These are phyloP conservation scores for Fraxinus quadrangulata DNA, from an alignment of 257 asterid species.

Conservation along the genomic window DNA sequence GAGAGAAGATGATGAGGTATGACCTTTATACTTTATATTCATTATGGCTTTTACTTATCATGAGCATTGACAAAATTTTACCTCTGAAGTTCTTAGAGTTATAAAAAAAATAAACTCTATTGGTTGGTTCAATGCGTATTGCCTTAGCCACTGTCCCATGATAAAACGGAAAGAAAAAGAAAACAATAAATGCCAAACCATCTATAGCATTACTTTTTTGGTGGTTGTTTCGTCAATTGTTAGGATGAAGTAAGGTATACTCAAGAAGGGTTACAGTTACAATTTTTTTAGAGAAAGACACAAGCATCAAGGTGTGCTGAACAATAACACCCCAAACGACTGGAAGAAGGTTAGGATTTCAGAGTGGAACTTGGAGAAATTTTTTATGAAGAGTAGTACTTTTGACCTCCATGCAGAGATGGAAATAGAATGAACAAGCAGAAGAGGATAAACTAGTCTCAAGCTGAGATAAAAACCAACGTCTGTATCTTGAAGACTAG, in stretches of 20 bases:
- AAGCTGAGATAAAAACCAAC: background rate
- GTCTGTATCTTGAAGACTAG: background rate
- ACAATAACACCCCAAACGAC: background rate
- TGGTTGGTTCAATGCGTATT: background rate
- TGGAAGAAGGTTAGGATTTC: background rate
- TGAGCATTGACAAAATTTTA: background rate
- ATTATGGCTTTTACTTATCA: conserved; percentile 1
- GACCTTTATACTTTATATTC: background rate
- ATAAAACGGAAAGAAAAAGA: background rate
- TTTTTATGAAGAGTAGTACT: background rate
- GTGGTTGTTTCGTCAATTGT: background rate
- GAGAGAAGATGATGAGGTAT: conserved; percentile 87
- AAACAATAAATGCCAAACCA: background rate
- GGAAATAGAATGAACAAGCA: conserved; percentile 6
- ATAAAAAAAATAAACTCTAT: background rate
- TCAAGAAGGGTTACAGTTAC: background rate
- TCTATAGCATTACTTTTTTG: background rate
- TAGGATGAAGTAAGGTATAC: background rate
- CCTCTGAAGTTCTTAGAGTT: background rate
- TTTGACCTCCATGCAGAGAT: background rate
- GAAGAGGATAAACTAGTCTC: background rate
- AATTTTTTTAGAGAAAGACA: too few species aligned
- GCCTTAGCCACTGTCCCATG: background rate
- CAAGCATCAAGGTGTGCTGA: background rate
- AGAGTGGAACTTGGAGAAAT: background rate